Evolutionary conservation across 2,329 filamentous ascomycete genomes (phyloP).

Genomic region (Neofusicoccum umdonicola): DNA sequence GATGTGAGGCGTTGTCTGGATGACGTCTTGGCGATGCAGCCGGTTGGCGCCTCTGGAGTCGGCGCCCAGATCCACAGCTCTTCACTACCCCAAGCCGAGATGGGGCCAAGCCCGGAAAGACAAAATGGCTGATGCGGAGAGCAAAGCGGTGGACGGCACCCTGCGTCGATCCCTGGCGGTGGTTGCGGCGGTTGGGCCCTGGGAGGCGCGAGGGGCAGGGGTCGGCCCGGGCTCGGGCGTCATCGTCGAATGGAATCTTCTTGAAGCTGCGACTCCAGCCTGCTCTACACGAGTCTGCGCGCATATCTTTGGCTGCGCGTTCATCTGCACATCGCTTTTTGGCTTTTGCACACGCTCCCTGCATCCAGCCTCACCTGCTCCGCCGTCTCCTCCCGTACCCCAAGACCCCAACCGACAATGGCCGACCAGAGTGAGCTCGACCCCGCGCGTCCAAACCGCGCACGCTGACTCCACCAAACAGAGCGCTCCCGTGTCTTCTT

Average conservation of each 20-base stretch:
- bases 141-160: neutral
- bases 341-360: neutral
- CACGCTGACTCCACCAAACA: slow-evolving; percentile 25
- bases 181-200: slow-evolving; percentile 12
- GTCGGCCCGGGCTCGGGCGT: slow-evolving; percentile 2
- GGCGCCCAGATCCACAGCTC: too few relatives aligned
- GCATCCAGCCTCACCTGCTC: neutral
- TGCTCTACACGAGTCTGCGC: slow-evolving; percentile 3
- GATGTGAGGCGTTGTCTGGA: too few relatives aligned
- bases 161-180: neutral
- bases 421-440: slow-evolving; percentile 11
- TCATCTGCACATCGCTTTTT: neutral
- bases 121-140: neutral
- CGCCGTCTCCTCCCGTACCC: too few relatives aligned
- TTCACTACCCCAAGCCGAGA: too few relatives aligned
- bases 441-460: neutral
- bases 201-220: neutral
- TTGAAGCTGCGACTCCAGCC: slow-evolving; percentile 16
- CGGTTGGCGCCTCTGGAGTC: too few relatives aligned
- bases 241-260: slow-evolving; percentile 16
- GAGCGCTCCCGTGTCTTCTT: slow-evolving; percentile 84
- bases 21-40: too few relatives aligned
- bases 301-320: neutral
- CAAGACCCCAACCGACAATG: neutral
- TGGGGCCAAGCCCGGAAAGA: neutral